phyloP scores from a whole-genome alignment of 192 early-diverging fungal genomes.

The Backusella westeae region DNA sequence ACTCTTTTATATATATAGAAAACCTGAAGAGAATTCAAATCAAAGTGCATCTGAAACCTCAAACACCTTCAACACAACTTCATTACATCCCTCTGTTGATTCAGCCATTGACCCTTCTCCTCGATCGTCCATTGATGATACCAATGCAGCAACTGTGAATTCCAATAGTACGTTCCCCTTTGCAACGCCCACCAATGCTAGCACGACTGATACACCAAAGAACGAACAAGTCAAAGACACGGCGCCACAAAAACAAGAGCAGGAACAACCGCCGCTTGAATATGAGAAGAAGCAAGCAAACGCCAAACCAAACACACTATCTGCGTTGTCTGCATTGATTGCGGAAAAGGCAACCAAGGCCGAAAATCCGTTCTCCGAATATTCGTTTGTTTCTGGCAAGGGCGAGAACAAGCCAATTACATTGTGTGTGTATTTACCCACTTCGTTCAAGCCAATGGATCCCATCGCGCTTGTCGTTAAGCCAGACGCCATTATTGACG shows the following conservation, averaged over 20 bases:
- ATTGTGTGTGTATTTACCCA: constrained; percentile 66
- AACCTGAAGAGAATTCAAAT: background rate
- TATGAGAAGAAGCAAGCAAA: background rate
- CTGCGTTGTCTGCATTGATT: constrained; percentile 63
- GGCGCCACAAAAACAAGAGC: background rate
- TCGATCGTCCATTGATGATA: constrained; percentile 23
- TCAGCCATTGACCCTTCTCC: constrained; percentile 45
- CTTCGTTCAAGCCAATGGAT: constrained; percentile 38
- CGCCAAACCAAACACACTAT: background rate
- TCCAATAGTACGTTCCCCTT: background rate
- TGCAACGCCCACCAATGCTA: background rate
- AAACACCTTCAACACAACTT: background rate
- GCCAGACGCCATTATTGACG: constrained; percentile 81
- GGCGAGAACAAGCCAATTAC: constrained; percentile 55
- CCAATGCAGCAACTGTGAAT: background rate
- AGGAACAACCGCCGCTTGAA: background rate
- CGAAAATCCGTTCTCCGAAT: constrained; percentile 71
- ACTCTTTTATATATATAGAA: no score
- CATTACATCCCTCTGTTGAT: constrained; percentile 41
- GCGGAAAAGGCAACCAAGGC: constrained; percentile 54
- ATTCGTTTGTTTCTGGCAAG: constrained; percentile 60
- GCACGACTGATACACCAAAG: background rate
- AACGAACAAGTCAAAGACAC: background rate
- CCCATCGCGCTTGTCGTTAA: constrained; percentile 72
- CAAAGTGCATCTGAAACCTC: background rate